Evolutionary conservation across 345 rosid genomes (phyloP).

Genomic region (Syzygium jambos): DNA sequence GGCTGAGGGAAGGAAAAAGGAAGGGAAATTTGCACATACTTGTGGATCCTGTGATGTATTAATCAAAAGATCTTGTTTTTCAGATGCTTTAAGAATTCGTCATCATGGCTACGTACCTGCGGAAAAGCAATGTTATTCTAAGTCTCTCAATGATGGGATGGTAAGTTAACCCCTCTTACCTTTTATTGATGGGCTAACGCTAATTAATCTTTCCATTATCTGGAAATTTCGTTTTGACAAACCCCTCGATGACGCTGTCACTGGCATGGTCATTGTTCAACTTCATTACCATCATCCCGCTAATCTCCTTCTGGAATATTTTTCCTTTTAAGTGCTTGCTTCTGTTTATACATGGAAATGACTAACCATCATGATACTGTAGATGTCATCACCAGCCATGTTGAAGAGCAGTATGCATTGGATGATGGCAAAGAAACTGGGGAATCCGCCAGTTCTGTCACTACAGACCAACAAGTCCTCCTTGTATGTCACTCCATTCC

Average conservation of each 20-base stretch:
- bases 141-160: conserved; percentile 7
- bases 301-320: background rate
- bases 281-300: background rate
- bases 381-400: conserved; percentile 30
- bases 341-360: background rate
- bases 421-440: conserved; percentile 18
- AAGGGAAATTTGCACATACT: background rate
- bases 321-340: background rate
- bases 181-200: background rate
- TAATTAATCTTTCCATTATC: background rate
- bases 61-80: conserved; percentile 6
- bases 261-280: background rate
- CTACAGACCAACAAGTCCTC: conserved; percentile 14
- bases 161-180: background rate
- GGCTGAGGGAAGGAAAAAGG: background rate
- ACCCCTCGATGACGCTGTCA: background rate
- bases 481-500: conserved; percentile 16
- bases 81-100: conserved; percentile 37
- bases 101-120: conserved; percentile 10
- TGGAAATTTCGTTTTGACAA: background rate
- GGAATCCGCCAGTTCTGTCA: conserved; percentile 25
- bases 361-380: background rate
- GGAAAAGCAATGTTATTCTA: conserved; percentile 15
- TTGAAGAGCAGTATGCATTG: conserved; percentile 20
- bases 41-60: background rate